Evolutionary conservation across 139 green algal genomes (phyloP), one percentile per base, ranked within the genome.

Genomic region (Chlorella ohadii): DNA sequence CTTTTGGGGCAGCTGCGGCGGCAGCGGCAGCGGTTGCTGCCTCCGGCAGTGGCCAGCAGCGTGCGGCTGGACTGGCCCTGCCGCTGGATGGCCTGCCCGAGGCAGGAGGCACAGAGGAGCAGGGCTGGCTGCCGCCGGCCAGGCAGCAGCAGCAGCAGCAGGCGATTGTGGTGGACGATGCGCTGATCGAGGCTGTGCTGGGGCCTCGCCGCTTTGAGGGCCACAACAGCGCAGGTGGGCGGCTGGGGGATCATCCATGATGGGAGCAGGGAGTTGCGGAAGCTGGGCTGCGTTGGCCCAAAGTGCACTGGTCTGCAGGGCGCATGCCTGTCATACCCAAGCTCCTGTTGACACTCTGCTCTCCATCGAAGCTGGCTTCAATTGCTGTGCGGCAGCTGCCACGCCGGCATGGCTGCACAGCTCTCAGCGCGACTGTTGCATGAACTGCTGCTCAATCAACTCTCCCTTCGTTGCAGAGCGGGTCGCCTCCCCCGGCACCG

Each of bases 151-250:
- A 64, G n/a, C 47, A 39, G 31, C 68, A 36, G 67, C 68, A 56
- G 51, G 67, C 71, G 27, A 70, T 93, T 71, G 84, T 89, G 75
- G 92, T 96, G 63, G 90, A 91, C 27, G 63, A 85, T 5, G 84
- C 83, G 47, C 85, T 98, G 59, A 77, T 97, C 31, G 90, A 94
- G 67, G 59, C 34, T 33, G 92, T 97, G 44, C 86, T 97, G 65
- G 94, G 94, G 1, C 93, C 93, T 1, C 66, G 84, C n/a, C 85
- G 83, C 44, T 95, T 75, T 61, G 59, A 84, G 17, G 64, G 74
- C 12, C 82, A 85, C 71, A 71, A 86, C 74, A 47, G 4, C 34
- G 68, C 79, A 79, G 79, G 66, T 85, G 66, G n/a, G 63, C 74
- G 15, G 3, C 55, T 2, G 27, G 71, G 27, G n/a, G n/a, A n/a